Evolutionary conservation across 2,329 filamentous ascomycete species (phyloP).

Genomic region (Penicillium crustosum): DNA sequence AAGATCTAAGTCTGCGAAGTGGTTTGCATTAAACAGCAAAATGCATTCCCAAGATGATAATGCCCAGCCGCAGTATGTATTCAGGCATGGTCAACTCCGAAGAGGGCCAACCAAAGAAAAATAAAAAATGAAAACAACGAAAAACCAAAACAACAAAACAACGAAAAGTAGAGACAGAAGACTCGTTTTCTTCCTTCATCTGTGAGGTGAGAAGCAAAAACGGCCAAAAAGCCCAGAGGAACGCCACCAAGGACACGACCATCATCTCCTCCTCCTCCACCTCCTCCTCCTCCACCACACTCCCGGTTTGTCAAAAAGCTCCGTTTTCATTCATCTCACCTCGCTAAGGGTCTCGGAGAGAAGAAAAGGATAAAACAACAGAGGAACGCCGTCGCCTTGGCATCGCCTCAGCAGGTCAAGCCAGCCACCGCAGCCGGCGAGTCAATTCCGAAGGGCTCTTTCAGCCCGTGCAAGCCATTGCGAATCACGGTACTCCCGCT

Average conservation of each 20-base stretch:
- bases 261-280: not conserved
- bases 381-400: conserved; percentile 1
- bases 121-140: not conserved
- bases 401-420: not conserved
- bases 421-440: not conserved
- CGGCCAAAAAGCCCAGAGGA: not conserved
- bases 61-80: not conserved
- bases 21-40: conserved; percentile 1
- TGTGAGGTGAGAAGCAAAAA: conserved; percentile 5
- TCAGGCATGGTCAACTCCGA: not conserved
- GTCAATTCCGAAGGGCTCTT: not conserved
- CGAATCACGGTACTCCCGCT: not conserved
- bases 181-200: not conserved
- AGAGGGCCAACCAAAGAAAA: conserved; percentile 1
- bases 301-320: not conserved
- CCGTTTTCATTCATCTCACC: not conserved
- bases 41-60: not conserved
- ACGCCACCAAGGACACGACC: not conserved
- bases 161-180: not conserved
- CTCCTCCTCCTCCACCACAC: too few relatives aligned
- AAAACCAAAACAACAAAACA: not conserved
- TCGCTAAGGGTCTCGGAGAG: not conserved
- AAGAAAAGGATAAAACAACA: conserved; percentile 1
- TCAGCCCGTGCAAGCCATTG: not conserved
- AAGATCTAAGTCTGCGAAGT: not conserved